phyloP scores from a whole-genome alignment of 225 moss, liverwort and hornwort genomes.

The Bryum argenteum region DNA sequence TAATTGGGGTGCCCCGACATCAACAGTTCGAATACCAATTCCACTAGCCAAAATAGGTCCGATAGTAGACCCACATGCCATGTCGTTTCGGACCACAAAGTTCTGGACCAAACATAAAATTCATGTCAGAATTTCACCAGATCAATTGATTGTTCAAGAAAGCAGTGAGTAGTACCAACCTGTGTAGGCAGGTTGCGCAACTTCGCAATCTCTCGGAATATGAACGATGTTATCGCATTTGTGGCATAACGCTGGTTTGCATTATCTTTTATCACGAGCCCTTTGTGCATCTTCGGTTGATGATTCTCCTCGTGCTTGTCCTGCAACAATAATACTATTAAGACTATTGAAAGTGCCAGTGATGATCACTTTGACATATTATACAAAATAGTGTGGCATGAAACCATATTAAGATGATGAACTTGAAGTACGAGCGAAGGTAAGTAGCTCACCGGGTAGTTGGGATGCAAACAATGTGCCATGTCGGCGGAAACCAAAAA shows the following conservation, averaged over 20 bases:
- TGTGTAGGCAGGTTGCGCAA: constrained; percentile 77
- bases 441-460: constrained; percentile 66
- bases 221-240: constrained; percentile 81
- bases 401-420: not conserved
- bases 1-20: constrained; percentile 91
- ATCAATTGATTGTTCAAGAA: constrained; percentile 13
- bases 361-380: not conserved
- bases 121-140: constrained; percentile 17
- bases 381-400: constrained; percentile 7
- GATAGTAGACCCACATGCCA: constrained; percentile 95
- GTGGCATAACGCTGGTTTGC: constrained; percentile 96
- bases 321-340: constrained; percentile 38
- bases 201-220: constrained; percentile 82
- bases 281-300: constrained; percentile 94
- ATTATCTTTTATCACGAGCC: constrained; percentile 91
- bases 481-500: constrained; percentile 98
- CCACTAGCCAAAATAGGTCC: constrained; percentile 97
- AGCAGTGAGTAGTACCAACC: constrained; percentile 40
- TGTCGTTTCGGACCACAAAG: constrained; percentile 91
- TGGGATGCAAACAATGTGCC: constrained; percentile 97
- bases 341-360: too few species aligned
- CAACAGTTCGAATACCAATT: constrained; percentile 90
- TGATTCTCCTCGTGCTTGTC: constrained; percentile 97
- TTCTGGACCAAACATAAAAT: constrained; percentile 49
- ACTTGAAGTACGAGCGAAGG: constrained; percentile 21